phyloP scores from a whole-genome alignment of 2,329 filamentous ascomycete species.

The Drechmeria coniospora region DNA sequence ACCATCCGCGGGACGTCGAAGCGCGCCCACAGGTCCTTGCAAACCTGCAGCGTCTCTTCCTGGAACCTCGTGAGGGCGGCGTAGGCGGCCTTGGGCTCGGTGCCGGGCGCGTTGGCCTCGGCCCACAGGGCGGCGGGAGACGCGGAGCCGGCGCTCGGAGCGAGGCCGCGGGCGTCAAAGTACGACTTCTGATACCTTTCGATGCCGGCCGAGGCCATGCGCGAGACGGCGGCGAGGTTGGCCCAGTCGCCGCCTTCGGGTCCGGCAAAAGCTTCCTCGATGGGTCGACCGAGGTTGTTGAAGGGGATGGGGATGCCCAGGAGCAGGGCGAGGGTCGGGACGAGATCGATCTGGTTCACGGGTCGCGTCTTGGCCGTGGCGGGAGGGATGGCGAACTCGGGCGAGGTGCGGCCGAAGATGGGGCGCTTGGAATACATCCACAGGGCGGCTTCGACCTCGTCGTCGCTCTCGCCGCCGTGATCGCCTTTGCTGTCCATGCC shows the following conservation, averaged over 20 bases:
- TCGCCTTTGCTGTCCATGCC: slow-evolving; percentile 97
- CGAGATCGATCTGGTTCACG: slow-evolving; percentile 79
- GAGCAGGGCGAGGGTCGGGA: slow-evolving; percentile 77
- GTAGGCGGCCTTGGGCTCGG: slow-evolving; percentile 26
- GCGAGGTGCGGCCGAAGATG: slow-evolving; percentile 62
- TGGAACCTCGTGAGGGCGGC: slow-evolving; percentile 60
- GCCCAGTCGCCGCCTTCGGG: slow-evolving; percentile 52
- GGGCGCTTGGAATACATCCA: slow-evolving; percentile 97
- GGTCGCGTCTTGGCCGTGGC: slow-evolving; percentile 63
- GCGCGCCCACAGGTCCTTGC: slow-evolving; percentile 75
- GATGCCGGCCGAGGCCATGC: slow-evolving; percentile 70
- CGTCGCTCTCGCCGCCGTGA: slow-evolving; percentile 94
- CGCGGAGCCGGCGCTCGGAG: slow-evolving; percentile 34
- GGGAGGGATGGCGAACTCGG: slow-evolving; percentile 41
- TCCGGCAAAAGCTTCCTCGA: slow-evolving; percentile 83
- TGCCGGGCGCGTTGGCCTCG: slow-evolving; percentile 29
- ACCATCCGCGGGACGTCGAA: slow-evolving; percentile 84
- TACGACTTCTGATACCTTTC: slow-evolving; percentile 81
- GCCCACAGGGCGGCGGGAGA: slow-evolving; percentile 27
- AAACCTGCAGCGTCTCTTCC: slow-evolving; percentile 59
- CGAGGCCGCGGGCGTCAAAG: slow-evolving; percentile 52
- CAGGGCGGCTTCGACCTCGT: slow-evolving; percentile 83
- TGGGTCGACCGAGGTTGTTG: slow-evolving; percentile 86
- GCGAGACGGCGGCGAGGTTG: slow-evolving; percentile 63
- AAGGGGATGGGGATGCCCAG: slow-evolving; percentile 87